Evolutionary conservation across 495 filamentous ascomycete species (phyloP).

Genomic region (Hypoxylon intermedium): DNA sequence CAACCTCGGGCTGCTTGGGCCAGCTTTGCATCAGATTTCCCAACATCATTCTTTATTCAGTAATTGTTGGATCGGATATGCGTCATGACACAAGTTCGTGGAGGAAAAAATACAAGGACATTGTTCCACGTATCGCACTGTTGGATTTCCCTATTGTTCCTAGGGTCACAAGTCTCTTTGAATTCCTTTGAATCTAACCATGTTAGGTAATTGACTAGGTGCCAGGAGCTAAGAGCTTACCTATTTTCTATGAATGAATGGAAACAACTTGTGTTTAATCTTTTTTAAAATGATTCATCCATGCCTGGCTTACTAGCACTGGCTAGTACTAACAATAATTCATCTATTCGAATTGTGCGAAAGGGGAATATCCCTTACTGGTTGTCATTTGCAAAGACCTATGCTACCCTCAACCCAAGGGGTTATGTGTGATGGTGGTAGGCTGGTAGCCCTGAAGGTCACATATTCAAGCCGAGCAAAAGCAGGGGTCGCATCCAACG

Average conservation of each 20-base stretch:
- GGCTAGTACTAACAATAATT: not conserved
- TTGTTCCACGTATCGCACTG: not conserved
- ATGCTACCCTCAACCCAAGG: too few species aligned
- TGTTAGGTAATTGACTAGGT: too few species aligned
- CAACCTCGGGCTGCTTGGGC: not conserved
- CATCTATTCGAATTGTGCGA: not conserved
- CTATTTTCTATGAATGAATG: too few species aligned
- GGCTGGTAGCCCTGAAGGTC: too few species aligned
- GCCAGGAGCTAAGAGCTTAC: too few species aligned
- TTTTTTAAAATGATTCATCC: too few species aligned
- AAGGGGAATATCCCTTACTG: not conserved
- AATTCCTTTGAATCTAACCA: not conserved
- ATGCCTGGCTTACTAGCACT: too few species aligned
- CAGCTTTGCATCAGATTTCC: constrained; percentile 1
- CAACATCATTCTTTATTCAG: not conserved
- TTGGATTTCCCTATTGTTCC: not conserved
- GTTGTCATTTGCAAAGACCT: not conserved
- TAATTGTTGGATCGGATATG: too few species aligned
- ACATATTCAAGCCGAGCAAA: constrained; percentile 4
- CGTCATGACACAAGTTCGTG: too few species aligned
- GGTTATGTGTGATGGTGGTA: too few species aligned
- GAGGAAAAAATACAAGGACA: not conserved
- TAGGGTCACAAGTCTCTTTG: not conserved
- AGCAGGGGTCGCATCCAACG: constrained; percentile 24
- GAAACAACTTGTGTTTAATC: too few species aligned